phyloP scores from a whole-genome alignment of 129 eudicot genomes.

The Centrapalus pauciflorus region DNA sequence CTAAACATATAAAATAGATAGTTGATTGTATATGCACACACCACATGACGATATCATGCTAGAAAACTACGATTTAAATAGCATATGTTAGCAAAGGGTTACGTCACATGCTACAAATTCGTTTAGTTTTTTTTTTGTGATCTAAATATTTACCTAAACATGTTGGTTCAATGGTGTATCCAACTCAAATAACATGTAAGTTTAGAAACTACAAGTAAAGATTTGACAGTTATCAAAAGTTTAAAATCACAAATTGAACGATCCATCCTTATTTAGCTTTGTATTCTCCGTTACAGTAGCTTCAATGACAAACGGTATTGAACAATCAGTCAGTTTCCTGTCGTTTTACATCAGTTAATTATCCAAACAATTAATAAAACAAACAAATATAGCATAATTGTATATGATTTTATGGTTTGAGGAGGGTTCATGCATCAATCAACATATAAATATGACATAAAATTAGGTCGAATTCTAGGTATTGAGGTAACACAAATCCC shows the following conservation, averaged over 20 bases:
- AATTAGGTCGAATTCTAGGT: conserved; percentile 32
- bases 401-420: neutral
- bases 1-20: neutral
- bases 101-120: neutral
- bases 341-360: too few species aligned
- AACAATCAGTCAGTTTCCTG: neutral
- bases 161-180: neutral
- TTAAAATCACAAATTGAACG: neutral
- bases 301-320: too few species aligned
- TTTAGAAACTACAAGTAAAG: neutral
- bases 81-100: neutral
- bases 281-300: too few species aligned
- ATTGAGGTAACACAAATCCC: conserved; percentile 17
- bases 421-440: neutral
- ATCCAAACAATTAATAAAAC: neutral
- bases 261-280: too few species aligned
- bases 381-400: neutral
- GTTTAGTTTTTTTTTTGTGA: neutral
- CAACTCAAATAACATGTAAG: neutral
- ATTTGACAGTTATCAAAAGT: neutral
- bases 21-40: neutral
- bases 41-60: neutral
- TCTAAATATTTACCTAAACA: neutral
- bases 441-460: conserved; percentile 11
- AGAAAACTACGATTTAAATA: neutral